Percentiles rank a stretch among this genome's conserved stretches.
Evolutionary conservation across 495 filamentous ascomycete genomes (phyloP).

Genomic region (Aspergillus saccharolyticus): DNA sequence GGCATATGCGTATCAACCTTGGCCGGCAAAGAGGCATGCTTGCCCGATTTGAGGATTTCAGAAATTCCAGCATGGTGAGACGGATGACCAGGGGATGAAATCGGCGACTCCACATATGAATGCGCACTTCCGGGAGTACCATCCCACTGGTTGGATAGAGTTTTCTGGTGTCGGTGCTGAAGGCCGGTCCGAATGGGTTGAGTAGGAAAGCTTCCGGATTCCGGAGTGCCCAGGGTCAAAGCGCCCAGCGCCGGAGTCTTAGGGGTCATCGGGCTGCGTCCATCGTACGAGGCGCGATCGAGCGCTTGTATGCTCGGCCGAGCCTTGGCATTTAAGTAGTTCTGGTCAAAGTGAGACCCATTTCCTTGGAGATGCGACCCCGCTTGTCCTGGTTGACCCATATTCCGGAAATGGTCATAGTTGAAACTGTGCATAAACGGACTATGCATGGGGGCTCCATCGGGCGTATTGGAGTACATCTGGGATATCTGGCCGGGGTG

Average conservation of each 20-base stretch:
- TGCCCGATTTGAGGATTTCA: conserved; percentile 63
- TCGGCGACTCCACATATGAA: conserved; percentile 77
- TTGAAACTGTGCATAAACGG: conserved; percentile 75
- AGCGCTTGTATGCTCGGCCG: conserved; percentile 58
- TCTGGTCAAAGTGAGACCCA: conserved; percentile 53
- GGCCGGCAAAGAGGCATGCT: conserved; percentile 64
- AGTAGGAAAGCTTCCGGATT: conserved; percentile 63
- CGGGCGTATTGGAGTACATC: conserved; percentile 79
- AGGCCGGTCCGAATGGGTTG: conserved; percentile 66
- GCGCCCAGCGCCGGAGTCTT: conserved; percentile 61
- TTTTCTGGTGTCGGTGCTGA: conserved; percentile 71
- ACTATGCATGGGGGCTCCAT: conserved; percentile 81
- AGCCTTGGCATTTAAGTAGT: conserved; percentile 43
- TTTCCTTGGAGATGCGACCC: conserved; percentile 46
- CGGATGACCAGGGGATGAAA: conserved; percentile 60
- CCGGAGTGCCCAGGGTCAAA: conserved; percentile 56
- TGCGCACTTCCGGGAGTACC: conserved; percentile 71
- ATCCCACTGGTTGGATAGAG: conserved; percentile 76
- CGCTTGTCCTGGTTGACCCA: conserved; percentile 49
- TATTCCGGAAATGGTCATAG: conserved; percentile 58
- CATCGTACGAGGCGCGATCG: conserved; percentile 65
- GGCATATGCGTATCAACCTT: conserved; percentile 58
- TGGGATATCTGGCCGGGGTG: conserved; percentile 58
- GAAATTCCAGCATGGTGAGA: conserved; percentile 60
- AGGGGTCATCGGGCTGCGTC: conserved; percentile 73